Evolutionary conservation across 768 basidiomycete genomes (phyloP), one percentile per base, ranked within the genome.

Genomic region (Terana coerulea): DNA sequence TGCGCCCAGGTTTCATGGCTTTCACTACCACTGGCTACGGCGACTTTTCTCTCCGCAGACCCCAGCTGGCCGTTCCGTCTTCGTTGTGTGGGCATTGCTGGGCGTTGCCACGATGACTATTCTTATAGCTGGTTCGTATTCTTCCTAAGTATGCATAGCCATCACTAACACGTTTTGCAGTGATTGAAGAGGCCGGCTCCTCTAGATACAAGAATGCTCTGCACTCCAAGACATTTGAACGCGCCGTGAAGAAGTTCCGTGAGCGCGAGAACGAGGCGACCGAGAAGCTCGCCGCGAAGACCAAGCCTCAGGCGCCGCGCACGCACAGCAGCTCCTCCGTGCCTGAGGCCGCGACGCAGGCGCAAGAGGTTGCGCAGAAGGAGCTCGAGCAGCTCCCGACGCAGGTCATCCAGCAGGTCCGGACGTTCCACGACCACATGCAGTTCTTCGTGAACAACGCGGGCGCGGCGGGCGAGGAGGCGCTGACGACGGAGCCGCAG

Each of bases 1-100:
- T 8, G 22, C 46, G 15, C 2, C 28, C 54, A 88, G 87, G 87
- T 61, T 84, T 88, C 59, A 69, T 86, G 44, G 66, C 85, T 9
- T 90, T 91, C 68, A 79, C 80, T 0, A 88, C 85, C 0, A 81
- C 90, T 25, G 89, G 88, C 12, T 88, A 83, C 56, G 83, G 84
- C n/a, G 88, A 91, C 59, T 69, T 74, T 12, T 56, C 77, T 0
- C n/a, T n/a, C 88, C 87, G 0, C 61, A 64, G 44, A 82, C 85
- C 0, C 79, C 84, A 10, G 80, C 84, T 3, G 90, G 89, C 10
- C 79, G 87, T 21, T 79, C 85, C 12, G 74, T 91, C 29, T 91
- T 91, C 63, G 76, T 90, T 34, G 78, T 81, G 2, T 91, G 89
- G 89, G 85, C 88, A 0, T 65, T 91, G 30, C 67, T 89, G 6